Evolutionary conservation across 345 rosid genomes (phyloP).

Genomic region (Brassica juncea): DNA sequence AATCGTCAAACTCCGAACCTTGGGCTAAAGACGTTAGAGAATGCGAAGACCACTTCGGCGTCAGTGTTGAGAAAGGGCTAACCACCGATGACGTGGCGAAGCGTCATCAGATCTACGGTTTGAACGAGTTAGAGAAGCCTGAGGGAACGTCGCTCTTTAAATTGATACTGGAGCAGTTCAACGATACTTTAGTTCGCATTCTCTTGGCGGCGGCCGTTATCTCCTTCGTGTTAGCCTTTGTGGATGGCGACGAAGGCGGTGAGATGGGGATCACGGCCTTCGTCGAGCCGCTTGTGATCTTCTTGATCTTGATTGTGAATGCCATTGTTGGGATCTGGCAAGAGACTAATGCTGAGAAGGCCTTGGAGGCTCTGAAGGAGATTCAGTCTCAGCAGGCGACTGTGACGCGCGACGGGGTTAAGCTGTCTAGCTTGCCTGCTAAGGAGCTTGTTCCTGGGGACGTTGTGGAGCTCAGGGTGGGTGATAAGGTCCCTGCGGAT

Average conservation of each 20-base stretch:
- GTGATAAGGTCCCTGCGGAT: slow-evolving; percentile 94
- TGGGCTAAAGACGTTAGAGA: slow-evolving; percentile 67
- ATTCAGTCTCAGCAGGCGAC: slow-evolving; percentile 81
- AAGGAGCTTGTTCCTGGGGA: slow-evolving; percentile 96
- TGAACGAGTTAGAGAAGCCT: slow-evolving; percentile 81
- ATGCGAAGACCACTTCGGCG: slow-evolving; percentile 61
- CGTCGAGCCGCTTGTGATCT: slow-evolving; percentile 79
- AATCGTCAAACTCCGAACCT: slow-evolving; percentile 37
- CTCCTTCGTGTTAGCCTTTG: slow-evolving; percentile 78
- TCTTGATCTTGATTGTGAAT: slow-evolving; percentile 87
- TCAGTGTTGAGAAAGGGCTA: slow-evolving; percentile 51
- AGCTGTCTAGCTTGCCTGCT: slow-evolving; percentile 53
- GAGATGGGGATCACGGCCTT: slow-evolving; percentile 86
- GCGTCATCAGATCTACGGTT: slow-evolving; percentile 57
- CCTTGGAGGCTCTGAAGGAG: slow-evolving; percentile 88
- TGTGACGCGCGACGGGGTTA: slow-evolving; percentile 68
- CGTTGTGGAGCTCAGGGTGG: slow-evolving; percentile 80
- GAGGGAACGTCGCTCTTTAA: slow-evolving; percentile 64
- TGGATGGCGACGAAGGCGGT: slow-evolving; percentile 89
- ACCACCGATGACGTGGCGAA: slow-evolving; percentile 53
- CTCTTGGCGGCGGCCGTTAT: slow-evolving; percentile 73
- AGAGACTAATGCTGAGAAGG: slow-evolving; percentile 89
- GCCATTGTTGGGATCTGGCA: slow-evolving; percentile 93
- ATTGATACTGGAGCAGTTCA: slow-evolving; percentile 77
- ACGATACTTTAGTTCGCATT: slow-evolving; percentile 82